Base-by-base conservation (phyloP, 768 basidiomycete species). In the Lactifluus rugatus region DNA sequence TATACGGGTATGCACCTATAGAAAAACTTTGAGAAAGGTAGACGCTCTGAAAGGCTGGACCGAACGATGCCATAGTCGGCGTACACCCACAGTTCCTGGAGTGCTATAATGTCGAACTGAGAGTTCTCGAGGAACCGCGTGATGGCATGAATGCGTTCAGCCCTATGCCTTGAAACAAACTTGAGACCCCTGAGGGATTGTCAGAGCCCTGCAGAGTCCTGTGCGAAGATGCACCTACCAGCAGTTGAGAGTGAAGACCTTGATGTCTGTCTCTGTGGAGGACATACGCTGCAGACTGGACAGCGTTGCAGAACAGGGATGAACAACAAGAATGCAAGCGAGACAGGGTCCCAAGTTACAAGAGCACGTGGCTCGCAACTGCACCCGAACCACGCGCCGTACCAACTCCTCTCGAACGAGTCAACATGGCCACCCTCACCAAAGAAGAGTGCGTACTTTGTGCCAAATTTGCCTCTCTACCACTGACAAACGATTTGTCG, bases 41-140 rank as follows among this genome's bases (percentile, higher is more conserved):
- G 70, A 45, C 71, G 71, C 58, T 74, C 72, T 13, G 74, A 67
- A 9, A 91, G 75, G 54, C 76, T 75, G 54, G 78, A 70, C 56
- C 81, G 76, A 48, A 95, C 74, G 42, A 76, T 74, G 57, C 86
- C 79, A 67, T 83, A 95, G 73, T 96, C 93, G 21, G 82, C 75
- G 64, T 82, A 80, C 25, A 92, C 85, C 93, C 93, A 94, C 25
- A 93, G 69, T 73, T 96, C 92, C 70, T 96, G 92, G 25, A 95
- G 77, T 37, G 83, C 83, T 53, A 95, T 76, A 52, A 93, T 78
- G 67, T 95, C 90, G 72, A 91, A 81, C 63, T 77, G 70, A 14
- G 81, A 78, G 19, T 74, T 73, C 2, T 79, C 75, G 55, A 94
- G 77, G 60, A 81, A 78, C 34, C 77, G 75, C 19, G 87, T 82